A percentile compares a stretch with the other conserved stretches of the same genome.
Evolutionary conservation across 805 yeast species (phyloP).

Genomic region (Teunomyces gatunensis): DNA sequence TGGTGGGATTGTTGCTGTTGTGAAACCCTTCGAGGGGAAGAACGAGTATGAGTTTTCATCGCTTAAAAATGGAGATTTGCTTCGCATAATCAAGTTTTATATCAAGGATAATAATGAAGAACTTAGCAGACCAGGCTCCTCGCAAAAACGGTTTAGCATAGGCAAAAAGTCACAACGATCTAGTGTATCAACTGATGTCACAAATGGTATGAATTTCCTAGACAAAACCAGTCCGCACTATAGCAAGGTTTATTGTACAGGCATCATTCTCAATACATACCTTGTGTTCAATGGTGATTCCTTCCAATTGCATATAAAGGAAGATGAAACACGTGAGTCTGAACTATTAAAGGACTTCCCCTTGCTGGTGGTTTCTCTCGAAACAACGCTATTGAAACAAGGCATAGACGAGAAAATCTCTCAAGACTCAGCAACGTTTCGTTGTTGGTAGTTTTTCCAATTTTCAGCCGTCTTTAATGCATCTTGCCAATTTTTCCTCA

Average conservation of each 20-base stretch:
- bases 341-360: conserved; percentile 31
- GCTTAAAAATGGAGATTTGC: conserved; percentile 30
- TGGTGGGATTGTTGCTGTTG: conserved; percentile 34
- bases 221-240: conserved; percentile 17
- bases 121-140: background rate
- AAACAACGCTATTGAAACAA: conserved; percentile 26
- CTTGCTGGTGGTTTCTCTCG: conserved; percentile 25
- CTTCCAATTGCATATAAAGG: conserved; percentile 17
- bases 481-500: conserved; percentile 37
- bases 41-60: conserved; percentile 17
- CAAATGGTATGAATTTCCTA: conserved; percentile 8
- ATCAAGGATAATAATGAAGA: conserved; percentile 7
- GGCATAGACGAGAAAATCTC: no score
- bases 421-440: background rate
- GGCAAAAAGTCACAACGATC: background rate
- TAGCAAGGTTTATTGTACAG: conserved; percentile 24
- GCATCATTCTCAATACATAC: conserved; percentile 27
- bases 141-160: background rate
- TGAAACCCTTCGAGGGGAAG: conserved; percentile 23
- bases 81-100: conserved; percentile 26
- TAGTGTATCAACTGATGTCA: conserved; percentile 1
- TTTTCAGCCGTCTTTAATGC: conserved; percentile 38
- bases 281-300: conserved; percentile 17
- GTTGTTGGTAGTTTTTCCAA: conserved; percentile 28
- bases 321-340: conserved; percentile 2